Evolutionary conservation across 202 grass and related monocot species (phyloP), one percentile per base, ranked within the genome.

Genomic region (Musa balbisiana): DNA sequence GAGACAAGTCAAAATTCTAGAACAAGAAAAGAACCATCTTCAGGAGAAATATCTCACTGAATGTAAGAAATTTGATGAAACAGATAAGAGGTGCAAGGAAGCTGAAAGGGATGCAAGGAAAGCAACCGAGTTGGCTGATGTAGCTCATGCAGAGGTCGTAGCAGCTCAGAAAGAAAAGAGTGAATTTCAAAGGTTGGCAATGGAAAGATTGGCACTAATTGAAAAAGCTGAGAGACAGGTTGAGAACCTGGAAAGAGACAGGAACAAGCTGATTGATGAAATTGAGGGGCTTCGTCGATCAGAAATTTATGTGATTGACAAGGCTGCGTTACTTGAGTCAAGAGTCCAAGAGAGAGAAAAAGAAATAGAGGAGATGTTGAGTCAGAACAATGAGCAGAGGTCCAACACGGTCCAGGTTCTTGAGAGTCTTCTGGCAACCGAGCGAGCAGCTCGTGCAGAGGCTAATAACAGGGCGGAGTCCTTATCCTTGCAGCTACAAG

Each of bases 1-100:
- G 72, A 99, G 85, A 69, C 87, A 95, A 81, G 71, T 83, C 9
- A 83, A 73, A 82, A 88, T 99, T 71, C 74, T 99, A 64, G 91
- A 95, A 82, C 87, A 99, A 80, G 95, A 99, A 86, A 99, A 92
- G 69, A 86, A 92, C 67, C 95, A 99, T 82, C 83, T 99, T 64
- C 87, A 92, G 68, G 95, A 99, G 55, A 99, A 92, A 65, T 84
- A 88, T 65, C 8, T 90, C 51, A 85, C 85, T 11, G 85, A 94
- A 76, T 88, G 89, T 77, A 92, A 94, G 75, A 91, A 78, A 59
- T 99, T 92, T 76, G 95, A 99, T 71, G 95, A 92, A 79, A 69
- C 79, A 11, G 89, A 95, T 55, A 86, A 75, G 58, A 87, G 95
- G 76, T 95, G 85, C 80, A 92, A 99, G 82, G 95, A 95, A 77